Percentiles rank a stretch among this genome's conserved stretches.
phyloP scores from a whole-genome alignment of 2,329 filamentous ascomycete species.

The Rutstroemia sp. region DNA sequence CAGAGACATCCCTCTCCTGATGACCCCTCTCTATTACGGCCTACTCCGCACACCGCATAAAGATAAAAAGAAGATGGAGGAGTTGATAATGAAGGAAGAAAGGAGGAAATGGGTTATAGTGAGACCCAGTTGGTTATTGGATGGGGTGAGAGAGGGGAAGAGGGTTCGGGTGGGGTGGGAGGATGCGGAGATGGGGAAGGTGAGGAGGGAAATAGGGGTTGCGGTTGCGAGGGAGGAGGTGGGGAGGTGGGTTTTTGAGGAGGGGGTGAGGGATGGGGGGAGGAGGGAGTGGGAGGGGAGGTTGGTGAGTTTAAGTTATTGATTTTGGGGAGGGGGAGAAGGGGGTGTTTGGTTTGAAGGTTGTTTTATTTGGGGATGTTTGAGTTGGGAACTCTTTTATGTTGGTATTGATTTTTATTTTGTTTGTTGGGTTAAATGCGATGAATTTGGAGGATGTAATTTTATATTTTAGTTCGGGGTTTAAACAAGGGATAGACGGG shows the following conservation, averaged over 20 bases:
- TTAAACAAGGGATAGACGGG: too few species aligned
- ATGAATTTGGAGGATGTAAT: too few species aligned
- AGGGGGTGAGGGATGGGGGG: background rate
- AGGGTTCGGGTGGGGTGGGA: background rate
- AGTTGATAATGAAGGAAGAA: background rate
- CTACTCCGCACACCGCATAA: background rate
- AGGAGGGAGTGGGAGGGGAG: background rate
- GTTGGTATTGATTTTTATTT: too few species aligned
- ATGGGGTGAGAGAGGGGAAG: background rate
- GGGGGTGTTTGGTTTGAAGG: background rate
- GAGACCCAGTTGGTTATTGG: background rate
- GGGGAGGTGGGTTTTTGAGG: background rate
- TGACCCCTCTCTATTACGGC: background rate
- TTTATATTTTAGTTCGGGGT: too few species aligned
- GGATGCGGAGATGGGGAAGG: background rate
- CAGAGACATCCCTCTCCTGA: background rate
- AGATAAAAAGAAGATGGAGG: background rate
- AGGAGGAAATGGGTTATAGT: background rate
- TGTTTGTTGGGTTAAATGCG: too few species aligned
- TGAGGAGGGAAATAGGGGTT: background rate
- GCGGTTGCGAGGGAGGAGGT: background rate
- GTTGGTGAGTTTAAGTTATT: constrained; percentile 1
- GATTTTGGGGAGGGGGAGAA: background rate
- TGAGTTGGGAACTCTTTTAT: background rate
- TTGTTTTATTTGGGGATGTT: background rate